Percentiles rank a stretch among this genome's conserved stretches.
These are phyloP conservation scores for Pistacia atlantica DNA, from an alignment of 345 rosid species.

Conservation along the genomic window DNA sequence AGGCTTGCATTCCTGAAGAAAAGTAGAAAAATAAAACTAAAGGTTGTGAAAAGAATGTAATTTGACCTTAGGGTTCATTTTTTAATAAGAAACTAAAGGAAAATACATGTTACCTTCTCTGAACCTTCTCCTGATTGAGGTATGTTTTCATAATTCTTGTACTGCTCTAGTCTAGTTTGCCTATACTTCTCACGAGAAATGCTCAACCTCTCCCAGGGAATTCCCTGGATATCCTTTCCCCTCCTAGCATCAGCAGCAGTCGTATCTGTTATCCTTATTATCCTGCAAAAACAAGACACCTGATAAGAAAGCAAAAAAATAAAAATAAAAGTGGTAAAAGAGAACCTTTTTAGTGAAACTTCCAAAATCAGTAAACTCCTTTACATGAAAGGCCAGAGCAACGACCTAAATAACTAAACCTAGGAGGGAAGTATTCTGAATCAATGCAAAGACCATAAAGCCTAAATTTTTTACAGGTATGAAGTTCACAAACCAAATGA, in stretches of 20 bases:
- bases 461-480: not conserved
- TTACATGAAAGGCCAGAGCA: slow-evolving; percentile 4
- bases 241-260: slow-evolving; percentile 57
- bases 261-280: slow-evolving; percentile 43
- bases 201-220: slow-evolving; percentile 59
- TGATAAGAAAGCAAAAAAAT: not conserved
- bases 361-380: not conserved
- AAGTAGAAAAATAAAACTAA: not conserved
- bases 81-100: not conserved
- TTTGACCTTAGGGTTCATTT: not conserved
- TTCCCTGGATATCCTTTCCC: slow-evolving; percentile 61
- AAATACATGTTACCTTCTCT: slow-evolving; percentile 39
- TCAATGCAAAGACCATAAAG: not conserved
- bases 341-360: not conserved
- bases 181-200: slow-evolving; percentile 54
- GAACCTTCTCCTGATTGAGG: slow-evolving; percentile 54
- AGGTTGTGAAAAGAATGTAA: not conserved
- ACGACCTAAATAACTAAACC: not conserved
- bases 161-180: slow-evolving; percentile 60
- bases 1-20: slow-evolving; percentile 43
- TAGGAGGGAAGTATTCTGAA: not conserved
- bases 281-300: slow-evolving; percentile 32
- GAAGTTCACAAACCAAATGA: slow-evolving; percentile 37
- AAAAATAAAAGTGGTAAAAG: not conserved
- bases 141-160: slow-evolving; percentile 60